phyloP scores from a whole-genome alignment of 805 yeast genomes.

The Ogataea trehaloabstinens region DNA sequence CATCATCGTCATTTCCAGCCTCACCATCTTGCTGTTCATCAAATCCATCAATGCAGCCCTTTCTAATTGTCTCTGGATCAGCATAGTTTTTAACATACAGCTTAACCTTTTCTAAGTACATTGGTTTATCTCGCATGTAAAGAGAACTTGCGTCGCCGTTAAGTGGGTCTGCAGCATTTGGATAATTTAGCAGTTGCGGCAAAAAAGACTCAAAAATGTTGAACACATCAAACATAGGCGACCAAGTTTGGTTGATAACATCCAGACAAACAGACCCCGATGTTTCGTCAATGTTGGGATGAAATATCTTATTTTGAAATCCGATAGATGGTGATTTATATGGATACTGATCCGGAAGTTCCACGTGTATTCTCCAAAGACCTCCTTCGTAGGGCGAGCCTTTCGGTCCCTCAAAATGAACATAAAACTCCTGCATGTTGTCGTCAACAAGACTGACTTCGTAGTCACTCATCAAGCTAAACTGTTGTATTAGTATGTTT shows the following conservation, averaged over 20 bases:
- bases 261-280: constrained; percentile 93
- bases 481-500: not conserved
- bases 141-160: constrained; percentile 87
- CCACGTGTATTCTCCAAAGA: constrained; percentile 86
- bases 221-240: constrained; percentile 91
- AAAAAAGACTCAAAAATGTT: constrained; percentile 91
- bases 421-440: constrained; percentile 81
- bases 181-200: constrained; percentile 88
- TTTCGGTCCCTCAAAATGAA: constrained; percentile 80
- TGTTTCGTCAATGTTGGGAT: constrained; percentile 91
- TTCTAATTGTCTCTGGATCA: constrained; percentile 32
- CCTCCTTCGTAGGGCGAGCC: constrained; percentile 91
- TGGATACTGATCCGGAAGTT: constrained; percentile 92
- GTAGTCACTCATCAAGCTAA: constrained; percentile 84
- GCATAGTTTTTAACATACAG: constrained; percentile 75
- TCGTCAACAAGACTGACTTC: constrained; percentile 83
- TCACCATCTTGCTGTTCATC: constrained; percentile 24
- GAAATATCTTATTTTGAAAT: constrained; percentile 85
- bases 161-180: constrained; percentile 92
- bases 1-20: constrained; percentile 24
- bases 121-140: constrained; percentile 62
- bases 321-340: constrained; percentile 96
- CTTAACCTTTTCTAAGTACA: constrained; percentile 68
- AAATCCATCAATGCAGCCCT: constrained; percentile 24
- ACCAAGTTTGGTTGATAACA: constrained; percentile 97